These are phyloP conservation scores for Carpinus fangiana DNA, from an alignment of 306 rosid species.

Conservation along the genomic window DNA sequence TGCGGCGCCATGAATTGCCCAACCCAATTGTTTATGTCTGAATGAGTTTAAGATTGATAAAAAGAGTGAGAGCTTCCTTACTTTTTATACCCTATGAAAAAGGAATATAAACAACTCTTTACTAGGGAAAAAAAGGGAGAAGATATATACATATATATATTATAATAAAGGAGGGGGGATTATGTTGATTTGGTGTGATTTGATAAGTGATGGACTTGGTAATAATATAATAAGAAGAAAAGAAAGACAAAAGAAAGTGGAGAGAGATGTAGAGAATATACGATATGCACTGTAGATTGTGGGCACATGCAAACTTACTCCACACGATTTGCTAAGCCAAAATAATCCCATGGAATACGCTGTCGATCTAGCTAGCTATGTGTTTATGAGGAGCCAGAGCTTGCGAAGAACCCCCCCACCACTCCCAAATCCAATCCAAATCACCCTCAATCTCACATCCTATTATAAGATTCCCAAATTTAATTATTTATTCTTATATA, in stretches of 20 bases:
- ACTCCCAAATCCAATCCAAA: slow-evolving; percentile 51
- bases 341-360: slow-evolving; percentile 39
- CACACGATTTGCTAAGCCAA: slow-evolving; percentile 48
- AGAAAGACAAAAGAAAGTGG: slow-evolving; percentile 67
- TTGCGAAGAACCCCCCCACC: slow-evolving; percentile 23
- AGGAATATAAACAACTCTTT: neutral
- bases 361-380: neutral
- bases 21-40: neutral
- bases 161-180: slow-evolving; percentile 37
- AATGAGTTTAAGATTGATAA: neutral
- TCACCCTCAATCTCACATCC: slow-evolving; percentile 46
- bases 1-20: neutral
- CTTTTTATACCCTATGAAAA: neutral
- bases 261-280: slow-evolving; percentile 76
- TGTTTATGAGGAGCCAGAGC: slow-evolving; percentile 25
- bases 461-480: slow-evolving; percentile 50
- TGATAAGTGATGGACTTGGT: slow-evolving; percentile 30
- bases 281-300: slow-evolving; percentile 69
- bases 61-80: neutral
- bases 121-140: neutral
- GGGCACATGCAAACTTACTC: slow-evolving; percentile 74
- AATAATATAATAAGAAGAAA: slow-evolving; percentile 18
- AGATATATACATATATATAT: neutral
- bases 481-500: slow-evolving; percentile 17
- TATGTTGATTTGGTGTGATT: slow-evolving; percentile 44